Percentiles rank a stretch among this genome's conserved stretches.
Evolutionary conservation across 2,329 filamentous ascomycete species (phyloP).

Genomic region (Claviceps pazoutovae): DNA sequence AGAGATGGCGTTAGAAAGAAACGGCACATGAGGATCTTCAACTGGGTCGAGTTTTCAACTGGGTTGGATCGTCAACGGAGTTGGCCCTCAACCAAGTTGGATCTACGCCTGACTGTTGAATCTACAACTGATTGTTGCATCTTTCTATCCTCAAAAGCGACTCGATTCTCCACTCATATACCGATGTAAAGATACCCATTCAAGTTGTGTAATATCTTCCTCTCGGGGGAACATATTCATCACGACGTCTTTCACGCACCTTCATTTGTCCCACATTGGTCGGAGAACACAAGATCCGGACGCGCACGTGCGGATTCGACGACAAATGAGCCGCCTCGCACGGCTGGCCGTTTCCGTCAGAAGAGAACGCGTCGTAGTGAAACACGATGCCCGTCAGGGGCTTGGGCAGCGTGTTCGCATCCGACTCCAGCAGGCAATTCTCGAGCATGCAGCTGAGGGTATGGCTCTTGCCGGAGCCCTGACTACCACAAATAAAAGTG

Average conservation of each 20-base stretch:
- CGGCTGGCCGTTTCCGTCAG: conserved; percentile 30
- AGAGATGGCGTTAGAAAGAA: neutral
- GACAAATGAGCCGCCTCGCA: conserved; percentile 48
- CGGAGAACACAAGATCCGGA: conserved; percentile 39
- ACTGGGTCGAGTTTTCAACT: too few relatives aligned
- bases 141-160: too few relatives aligned
- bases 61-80: too few relatives aligned
- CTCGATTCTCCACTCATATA: too few relatives aligned
- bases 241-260: conserved; percentile 7
- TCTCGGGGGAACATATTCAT: too few relatives aligned
- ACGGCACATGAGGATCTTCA: too few relatives aligned
- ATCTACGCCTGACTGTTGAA: too few relatives aligned
- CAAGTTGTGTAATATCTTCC: too few relatives aligned
- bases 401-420: conserved; percentile 29
- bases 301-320: conserved; percentile 26
- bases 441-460: conserved; percentile 43
- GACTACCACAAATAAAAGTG: conserved; percentile 49
- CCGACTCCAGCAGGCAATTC: conserved; percentile 36
- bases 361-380: conserved; percentile 46
- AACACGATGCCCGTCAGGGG: conserved; percentile 50
- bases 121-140: too few relatives aligned
- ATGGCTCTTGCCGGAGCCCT: conserved; percentile 52
- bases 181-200: too few relatives aligned
- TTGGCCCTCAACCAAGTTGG: too few relatives aligned
- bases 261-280: conserved; percentile 32